Percentiles rank a stretch among this genome's conserved stretches.
Conservation (phyloP, 2,329 filamentous ascomycete species). For the Pestalotiopsis sp. region DNA sequence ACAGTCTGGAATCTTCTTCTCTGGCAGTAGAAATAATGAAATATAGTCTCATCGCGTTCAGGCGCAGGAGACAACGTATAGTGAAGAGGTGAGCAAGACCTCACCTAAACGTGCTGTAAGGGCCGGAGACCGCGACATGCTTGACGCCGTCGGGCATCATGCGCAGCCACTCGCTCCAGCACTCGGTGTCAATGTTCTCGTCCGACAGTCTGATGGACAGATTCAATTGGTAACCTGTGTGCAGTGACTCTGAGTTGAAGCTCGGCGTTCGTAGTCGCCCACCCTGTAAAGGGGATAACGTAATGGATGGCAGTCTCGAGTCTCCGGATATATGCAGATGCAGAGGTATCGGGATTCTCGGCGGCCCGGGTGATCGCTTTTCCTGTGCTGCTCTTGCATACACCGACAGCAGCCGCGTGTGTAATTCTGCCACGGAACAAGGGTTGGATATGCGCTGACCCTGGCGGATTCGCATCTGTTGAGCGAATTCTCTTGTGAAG, state of each 20-base stretch:
- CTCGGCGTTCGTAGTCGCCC: slow-evolving; percentile 40
- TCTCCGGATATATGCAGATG: slow-evolving; percentile 59
- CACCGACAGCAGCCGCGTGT: slow-evolving; percentile 53
- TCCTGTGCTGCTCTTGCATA: slow-evolving; percentile 57
- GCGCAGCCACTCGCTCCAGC: slow-evolving; percentile 61
- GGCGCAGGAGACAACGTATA: slow-evolving; percentile 1
- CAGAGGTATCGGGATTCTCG: slow-evolving; percentile 55
- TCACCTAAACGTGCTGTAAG: slow-evolving; percentile 46
- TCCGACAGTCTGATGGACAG: slow-evolving; percentile 54
- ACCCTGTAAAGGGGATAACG: slow-evolving; percentile 51
- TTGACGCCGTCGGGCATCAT: slow-evolving; percentile 59
- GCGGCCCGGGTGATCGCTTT: slow-evolving; percentile 45
- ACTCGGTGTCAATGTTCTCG: slow-evolving; percentile 53
- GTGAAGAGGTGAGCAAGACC: not conserved
- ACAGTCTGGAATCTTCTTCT: not conserved
- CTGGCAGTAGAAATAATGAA: slow-evolving; percentile 7
- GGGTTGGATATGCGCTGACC: slow-evolving; percentile 43
- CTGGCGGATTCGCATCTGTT: slow-evolving; percentile 51
- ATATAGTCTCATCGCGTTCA: not conserved
- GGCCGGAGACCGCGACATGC: slow-evolving; percentile 58
- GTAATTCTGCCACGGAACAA: slow-evolving; percentile 55
- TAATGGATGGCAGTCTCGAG: slow-evolving; percentile 57
- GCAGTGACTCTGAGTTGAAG: slow-evolving; percentile 38
- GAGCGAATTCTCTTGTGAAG: slow-evolving; percentile 54
- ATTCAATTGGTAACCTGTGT: slow-evolving; percentile 45